Percentiles rank a stretch among this genome's conserved stretches.
These are phyloP conservation scores for Hericium alpestre DNA, from an alignment of 768 basidiomycete genomes.

Conservation along the genomic window DNA sequence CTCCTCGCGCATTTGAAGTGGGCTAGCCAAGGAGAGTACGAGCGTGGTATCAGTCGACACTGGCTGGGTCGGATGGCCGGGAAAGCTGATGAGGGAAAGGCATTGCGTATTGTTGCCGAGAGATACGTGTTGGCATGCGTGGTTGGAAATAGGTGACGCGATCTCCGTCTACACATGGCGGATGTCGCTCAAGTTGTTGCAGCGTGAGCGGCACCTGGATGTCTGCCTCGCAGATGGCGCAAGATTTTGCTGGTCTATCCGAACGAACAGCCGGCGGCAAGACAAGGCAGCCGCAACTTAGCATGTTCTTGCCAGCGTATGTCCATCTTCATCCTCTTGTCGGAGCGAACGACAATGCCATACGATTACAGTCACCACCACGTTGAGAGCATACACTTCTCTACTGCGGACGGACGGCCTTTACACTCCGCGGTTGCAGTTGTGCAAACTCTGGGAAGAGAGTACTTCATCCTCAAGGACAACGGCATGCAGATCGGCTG, in stretches of 20 bases:
- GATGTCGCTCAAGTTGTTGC: neutral
- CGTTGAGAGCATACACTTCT: constrained; percentile 67
- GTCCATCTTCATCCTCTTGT: constrained; percentile 12
- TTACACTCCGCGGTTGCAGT: constrained; percentile 58
- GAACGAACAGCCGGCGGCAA: constrained; percentile 3
- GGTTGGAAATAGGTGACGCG: constrained; percentile 53
- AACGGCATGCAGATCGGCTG: constrained; percentile 70
- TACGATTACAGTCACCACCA: constrained; percentile 49
- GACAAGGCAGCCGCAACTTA: constrained; percentile 24
- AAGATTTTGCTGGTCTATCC: constrained; percentile 49
- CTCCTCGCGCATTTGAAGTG: constrained; percentile 42
- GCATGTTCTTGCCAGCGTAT: constrained; percentile 59
- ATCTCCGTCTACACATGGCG: neutral
- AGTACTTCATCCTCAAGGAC: constrained; percentile 60
- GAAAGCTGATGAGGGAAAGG: constrained; percentile 32
- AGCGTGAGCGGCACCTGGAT: constrained; percentile 66
- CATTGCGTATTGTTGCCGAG: constrained; percentile 41
- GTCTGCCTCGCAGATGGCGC: constrained; percentile 60
- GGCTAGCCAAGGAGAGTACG: constrained; percentile 64
- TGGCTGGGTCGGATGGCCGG: constrained; percentile 42
- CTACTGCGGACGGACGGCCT: constrained; percentile 25
- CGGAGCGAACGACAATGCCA: neutral
- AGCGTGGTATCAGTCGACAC: constrained; percentile 51
- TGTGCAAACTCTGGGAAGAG: constrained; percentile 58
- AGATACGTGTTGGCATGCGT: constrained; percentile 62